Percentiles rank a stretch among this genome's conserved stretches.
These are phyloP conservation scores for Diplocarpon rosae DNA, from an alignment of 2,329 filamentous ascomycete species.

Conservation along the genomic window DNA sequence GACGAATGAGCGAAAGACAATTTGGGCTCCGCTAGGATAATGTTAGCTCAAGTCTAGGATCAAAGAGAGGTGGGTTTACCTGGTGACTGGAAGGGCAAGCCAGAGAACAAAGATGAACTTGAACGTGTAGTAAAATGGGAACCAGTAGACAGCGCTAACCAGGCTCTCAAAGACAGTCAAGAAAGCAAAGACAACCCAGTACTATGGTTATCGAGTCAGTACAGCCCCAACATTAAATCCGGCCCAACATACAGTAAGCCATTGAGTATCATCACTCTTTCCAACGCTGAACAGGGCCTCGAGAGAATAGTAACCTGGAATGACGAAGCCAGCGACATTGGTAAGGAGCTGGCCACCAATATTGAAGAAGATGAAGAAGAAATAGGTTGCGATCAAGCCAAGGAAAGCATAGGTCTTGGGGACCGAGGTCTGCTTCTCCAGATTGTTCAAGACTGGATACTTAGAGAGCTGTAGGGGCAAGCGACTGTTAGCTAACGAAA, in stretches of 20 bases:
- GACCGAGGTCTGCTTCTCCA: constrained; percentile 72
- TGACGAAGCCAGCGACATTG: constrained; percentile 73
- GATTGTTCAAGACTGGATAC: constrained; percentile 72
- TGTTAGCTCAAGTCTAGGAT: constrained; percentile 11
- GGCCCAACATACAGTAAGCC: constrained; percentile 50
- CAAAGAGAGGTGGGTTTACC: constrained; percentile 45
- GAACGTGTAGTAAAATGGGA: constrained; percentile 99
- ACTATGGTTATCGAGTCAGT: constrained; percentile 36
- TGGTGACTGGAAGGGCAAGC: constrained; percentile 91
- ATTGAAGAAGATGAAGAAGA: constrained; percentile 89
- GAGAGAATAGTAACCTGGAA: constrained; percentile 78
- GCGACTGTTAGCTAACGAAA: constrained; percentile 4
- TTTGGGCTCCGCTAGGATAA: constrained; percentile 67
- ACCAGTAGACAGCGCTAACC: constrained; percentile 82
- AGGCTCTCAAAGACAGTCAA: constrained; percentile 77
- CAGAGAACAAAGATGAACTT: constrained; percentile 97
- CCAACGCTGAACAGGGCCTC: constrained; percentile 60
- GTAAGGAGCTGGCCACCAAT: constrained; percentile 79
- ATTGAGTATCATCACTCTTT: constrained; percentile 75
- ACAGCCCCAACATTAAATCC: background rate
- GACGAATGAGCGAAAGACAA: constrained; percentile 94
- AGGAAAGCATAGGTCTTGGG: constrained; percentile 80
- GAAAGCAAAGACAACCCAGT: constrained; percentile 80
- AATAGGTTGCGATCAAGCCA: constrained; percentile 67
- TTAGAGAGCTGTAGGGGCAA: constrained; percentile 56